Evolutionary conservation across 1,284 basidiomycete genomes (phyloP).

Genomic region (Ustilago lituana): DNA sequence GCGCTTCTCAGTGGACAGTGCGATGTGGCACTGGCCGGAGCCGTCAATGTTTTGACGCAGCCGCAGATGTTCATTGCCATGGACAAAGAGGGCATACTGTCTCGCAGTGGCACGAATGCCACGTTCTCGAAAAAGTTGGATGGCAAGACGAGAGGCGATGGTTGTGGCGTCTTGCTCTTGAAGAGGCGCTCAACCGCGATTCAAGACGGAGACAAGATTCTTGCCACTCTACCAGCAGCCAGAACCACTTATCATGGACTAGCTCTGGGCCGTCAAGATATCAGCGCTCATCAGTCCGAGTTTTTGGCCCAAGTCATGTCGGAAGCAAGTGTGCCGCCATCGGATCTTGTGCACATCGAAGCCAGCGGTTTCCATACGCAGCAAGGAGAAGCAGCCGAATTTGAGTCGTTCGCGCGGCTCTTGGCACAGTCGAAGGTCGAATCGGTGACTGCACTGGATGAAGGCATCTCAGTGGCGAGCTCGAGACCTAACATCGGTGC

Average conservation of each 20-base stretch:
- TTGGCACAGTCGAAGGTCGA: not conserved
- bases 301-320: conserved; percentile 21
- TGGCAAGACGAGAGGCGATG: conserved; percentile 50
- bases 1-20: conserved; percentile 46
- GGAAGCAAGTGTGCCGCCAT: conserved; percentile 6
- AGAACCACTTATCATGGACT: conserved; percentile 23
- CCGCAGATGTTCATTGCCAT: conserved; percentile 53
- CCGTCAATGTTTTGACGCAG: conserved; percentile 41
- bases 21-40: conserved; percentile 47
- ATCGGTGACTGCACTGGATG: not conserved
- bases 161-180: conserved; percentile 45
- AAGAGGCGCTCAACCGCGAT: conserved; percentile 49
- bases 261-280: not conserved
- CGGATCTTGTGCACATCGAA: conserved; percentile 42
- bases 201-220: conserved; percentile 42
- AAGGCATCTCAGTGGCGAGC: conserved; percentile 31
- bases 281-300: conserved; percentile 5
- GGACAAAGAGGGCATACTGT: conserved; percentile 47
- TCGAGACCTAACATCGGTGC: conserved; percentile 42
- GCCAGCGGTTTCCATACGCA: conserved; percentile 36
- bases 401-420: conserved; percentile 31
- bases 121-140: conserved; percentile 38
- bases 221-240: conserved; percentile 36
- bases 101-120: conserved; percentile 28
- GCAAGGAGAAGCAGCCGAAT: conserved; percentile 33